Conservation (phyloP, 1,139 yeast species). For the Scheffersomyces segobiensis region DNA sequence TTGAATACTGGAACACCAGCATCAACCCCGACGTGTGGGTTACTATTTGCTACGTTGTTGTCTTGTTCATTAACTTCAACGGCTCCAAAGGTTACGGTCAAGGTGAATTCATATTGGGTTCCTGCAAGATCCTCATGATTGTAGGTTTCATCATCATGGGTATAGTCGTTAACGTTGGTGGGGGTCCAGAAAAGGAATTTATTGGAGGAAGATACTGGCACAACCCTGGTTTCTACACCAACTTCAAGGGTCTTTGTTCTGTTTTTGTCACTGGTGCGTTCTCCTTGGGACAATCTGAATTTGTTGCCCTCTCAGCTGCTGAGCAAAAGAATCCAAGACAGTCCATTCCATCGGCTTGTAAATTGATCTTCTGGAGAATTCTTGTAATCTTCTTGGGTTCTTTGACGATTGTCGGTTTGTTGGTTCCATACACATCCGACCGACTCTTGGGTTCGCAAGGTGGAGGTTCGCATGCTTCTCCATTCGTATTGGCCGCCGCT, state of each 20-base stretch:
- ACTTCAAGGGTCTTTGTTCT: conserved; percentile 41
- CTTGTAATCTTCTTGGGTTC: conserved; percentile 42
- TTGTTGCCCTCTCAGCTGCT: conserved; percentile 42
- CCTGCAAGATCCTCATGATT: conserved; percentile 22
- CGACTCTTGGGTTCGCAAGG: conserved; percentile 41
- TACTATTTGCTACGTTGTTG: conserved; percentile 24
- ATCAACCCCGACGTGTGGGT: conserved; percentile 34
- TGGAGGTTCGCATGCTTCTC: conserved; percentile 40
- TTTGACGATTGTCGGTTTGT: conserved; percentile 41
- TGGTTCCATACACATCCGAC: conserved; percentile 41
- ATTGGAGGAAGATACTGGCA: conserved; percentile 37
- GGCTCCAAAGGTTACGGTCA: conserved; percentile 36
- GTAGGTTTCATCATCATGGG: conserved; percentile 32
- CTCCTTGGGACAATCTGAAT: conserved; percentile 45
- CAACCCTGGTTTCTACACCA: conserved; percentile 23
- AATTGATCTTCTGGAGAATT: conserved; percentile 41
- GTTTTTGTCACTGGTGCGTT: conserved; percentile 47
- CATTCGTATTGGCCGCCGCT: conserved; percentile 47
- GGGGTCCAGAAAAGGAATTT: conserved; percentile 20
- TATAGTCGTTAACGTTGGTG: conserved; percentile 30
- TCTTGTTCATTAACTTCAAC: conserved; percentile 25
- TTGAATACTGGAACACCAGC: conserved; percentile 29
- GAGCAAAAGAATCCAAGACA: conserved; percentile 43
- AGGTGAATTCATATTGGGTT: conserved; percentile 31
- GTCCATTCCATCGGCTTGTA: conserved; percentile 44